These are phyloP conservation scores for Penicillium oxalicum DNA, from an alignment of 2,329 filamentous ascomycete genomes.

Conservation along the genomic window DNA sequence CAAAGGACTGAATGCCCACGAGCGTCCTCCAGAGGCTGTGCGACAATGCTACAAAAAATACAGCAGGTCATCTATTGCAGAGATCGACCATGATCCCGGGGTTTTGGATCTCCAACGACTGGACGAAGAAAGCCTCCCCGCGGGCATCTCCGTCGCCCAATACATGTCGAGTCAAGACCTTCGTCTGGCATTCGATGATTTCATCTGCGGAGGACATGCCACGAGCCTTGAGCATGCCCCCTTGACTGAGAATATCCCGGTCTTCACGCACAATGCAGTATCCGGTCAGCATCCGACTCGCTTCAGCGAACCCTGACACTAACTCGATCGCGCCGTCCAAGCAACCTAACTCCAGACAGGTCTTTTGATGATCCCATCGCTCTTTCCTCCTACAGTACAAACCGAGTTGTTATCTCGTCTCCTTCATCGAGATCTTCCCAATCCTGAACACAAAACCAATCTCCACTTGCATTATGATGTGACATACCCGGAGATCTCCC, in stretches of 20 bases:
- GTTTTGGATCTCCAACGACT: conserved; percentile 51
- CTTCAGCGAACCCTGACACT: conserved; percentile 5
- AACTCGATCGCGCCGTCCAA: conserved; percentile 5
- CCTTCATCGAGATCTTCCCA: conserved; percentile 70
- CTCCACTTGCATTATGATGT: conserved; percentile 77
- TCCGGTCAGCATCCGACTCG: conserved; percentile 29
- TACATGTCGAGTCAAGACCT: conserved; percentile 26
- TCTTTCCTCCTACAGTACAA: conserved; percentile 67
- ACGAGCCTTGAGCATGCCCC: conserved; percentile 10
- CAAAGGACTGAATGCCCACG: conserved; percentile 62
- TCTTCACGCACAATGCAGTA: conserved; percentile 32
- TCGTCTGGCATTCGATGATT: conserved; percentile 28
- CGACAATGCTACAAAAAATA: conserved; percentile 69
- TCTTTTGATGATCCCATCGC: conserved; percentile 67
- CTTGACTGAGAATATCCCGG: conserved; percentile 25
- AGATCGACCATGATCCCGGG: conserved; percentile 49
- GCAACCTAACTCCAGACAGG: conserved; percentile 49
- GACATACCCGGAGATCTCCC: conserved; percentile 48
- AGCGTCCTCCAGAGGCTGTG: conserved; percentile 66
- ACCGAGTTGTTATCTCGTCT: conserved; percentile 63
- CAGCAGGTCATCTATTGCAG: conserved; percentile 53
- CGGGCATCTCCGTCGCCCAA: conserved; percentile 23
- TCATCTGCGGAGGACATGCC: conserved; percentile 16
- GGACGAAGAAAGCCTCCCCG: conserved; percentile 28
- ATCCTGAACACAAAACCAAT: conserved; percentile 75